Base-by-base conservation (phyloP, 192 early-diverging fungal species). In the Podila horticola region DNA sequence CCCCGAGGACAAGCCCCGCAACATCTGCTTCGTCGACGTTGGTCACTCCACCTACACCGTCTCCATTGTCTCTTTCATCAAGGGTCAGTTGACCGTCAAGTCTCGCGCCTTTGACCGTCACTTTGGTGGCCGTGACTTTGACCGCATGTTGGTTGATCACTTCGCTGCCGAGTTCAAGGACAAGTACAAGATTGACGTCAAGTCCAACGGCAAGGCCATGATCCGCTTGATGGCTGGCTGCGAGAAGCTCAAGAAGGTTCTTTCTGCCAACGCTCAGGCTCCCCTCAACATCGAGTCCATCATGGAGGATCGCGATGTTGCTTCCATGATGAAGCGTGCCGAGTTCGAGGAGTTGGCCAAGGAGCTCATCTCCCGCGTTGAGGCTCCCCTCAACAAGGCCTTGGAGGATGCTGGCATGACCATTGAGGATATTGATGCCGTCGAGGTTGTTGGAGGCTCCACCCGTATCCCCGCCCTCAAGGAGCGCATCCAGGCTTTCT, bases 241-340 rank as follows among this genome's bases (percentile, higher is more conserved):
- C 75, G 98, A 99, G 84, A 95, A 95, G 87, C 92, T 95, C 71
- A 99, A 99, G 93, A 99, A 99, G 91, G 90, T 98, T 22, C 88
- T 99, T 30, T 93, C 92, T 38, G 96, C 96, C 83, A 99, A 99
- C 87, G 79, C 92, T 36, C 89, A 94, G 64, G 94, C 98, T 26
- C 90, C 95, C 55, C 84, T 99, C 72, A 97, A 95, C 79, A 94
- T 99, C 48, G 98, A 99, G 88, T 96, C 94, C 72, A 89, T 99
- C 72, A 93, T 97, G 94, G 95, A 98, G 81, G 98, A 99, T 83
- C 90, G 94, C 66, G 98, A 99, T 87, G 97, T 97, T 29, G 90
- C 84, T 61, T 89, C 95, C 36, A 88, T 94, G 83, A 93, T 98
- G 82, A 86, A 88, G 74, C 92, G 97, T 76, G 75, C 87, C 52